Evolutionary conservation across 2,329 filamentous ascomycete genomes (phyloP), one percentile per base, ranked within the genome.

Genomic region (Aspergillus viridinutans): DNA sequence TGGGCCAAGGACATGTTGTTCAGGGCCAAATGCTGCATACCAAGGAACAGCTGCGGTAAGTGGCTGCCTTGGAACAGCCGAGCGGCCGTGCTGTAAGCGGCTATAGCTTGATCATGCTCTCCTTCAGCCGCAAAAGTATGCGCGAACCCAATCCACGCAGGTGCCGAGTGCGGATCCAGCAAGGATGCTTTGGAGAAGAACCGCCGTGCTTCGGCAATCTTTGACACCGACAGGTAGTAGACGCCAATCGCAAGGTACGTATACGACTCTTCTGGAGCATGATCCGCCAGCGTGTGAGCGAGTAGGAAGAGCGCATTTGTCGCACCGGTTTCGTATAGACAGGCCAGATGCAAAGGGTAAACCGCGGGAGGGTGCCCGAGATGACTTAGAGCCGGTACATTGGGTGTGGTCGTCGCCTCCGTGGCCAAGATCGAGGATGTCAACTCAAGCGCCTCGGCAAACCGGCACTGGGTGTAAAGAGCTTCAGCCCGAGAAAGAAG

Each of bases 101-200:
- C 95, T 61, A 99, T 97, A 50, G 94, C 94, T 76, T 99, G 94
- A 72, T 99, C 94, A 73, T 97, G 92, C 74, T 99, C 94, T 53
- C 94, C 94, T 73, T 99, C 94, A 10, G 92, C 92, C 1, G 94
- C 94, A 72, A 99, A 99, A 0, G 94, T 99, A 73, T 99, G 95
- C 1, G 94, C 94, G 70, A 99, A 99, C 1, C 95, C 94, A 62
- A 99, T 97, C 94, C 94, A 99, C 3, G 94, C 94, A 1, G 94
- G 90, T 0, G 93, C 93, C 67, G 96, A 99, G 76, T 97, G 93
- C 6, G 93, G 90, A 69, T 99, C 92, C 87, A 99, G 93, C 80
- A 97, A 89, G 63, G 90, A 96, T 4, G 95, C 90, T 76, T 99
- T 99, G 68, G 90, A 96, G 74, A 99, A 99, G 79, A 94, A 99